These are phyloP conservation scores for Crithidia sp. DNA, from an alignment of 208 protist species.

Conservation along the genomic window DNA sequence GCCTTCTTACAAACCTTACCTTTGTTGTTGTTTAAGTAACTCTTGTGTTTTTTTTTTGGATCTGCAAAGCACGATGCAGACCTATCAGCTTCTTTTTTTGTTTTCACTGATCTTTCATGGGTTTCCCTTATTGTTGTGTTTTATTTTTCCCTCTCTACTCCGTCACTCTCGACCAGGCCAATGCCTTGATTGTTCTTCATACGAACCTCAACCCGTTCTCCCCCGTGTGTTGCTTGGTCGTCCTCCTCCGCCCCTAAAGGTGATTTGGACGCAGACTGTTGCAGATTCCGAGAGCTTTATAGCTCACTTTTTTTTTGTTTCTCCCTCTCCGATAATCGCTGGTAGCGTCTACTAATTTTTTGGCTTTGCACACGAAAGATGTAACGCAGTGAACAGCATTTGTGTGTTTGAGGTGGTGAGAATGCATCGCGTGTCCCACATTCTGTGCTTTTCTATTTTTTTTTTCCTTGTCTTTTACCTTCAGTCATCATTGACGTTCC, in stretches of 20 bases:
- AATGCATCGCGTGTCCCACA: no score
- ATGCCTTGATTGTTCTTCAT: background rate
- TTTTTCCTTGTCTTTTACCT: no score
- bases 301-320: background rate
- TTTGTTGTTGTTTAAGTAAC: no score
- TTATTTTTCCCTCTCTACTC: background rate
- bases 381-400: no score
- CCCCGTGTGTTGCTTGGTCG: background rate
- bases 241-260: background rate
- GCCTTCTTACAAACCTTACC: no score
- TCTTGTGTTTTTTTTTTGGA: no score
- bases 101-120: background rate
- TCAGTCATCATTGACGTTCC: no score
- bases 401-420: no score
- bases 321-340: background rate
- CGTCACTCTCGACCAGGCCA: background rate
- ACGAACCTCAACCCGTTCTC: background rate
- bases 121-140: background rate
- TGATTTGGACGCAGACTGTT: background rate
- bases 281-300: background rate
- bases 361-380: no score
- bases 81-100: background rate
- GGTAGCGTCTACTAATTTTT: no score
- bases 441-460: no score
- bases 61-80: background rate